These are phyloP conservation scores for Hyphopichia wangnamkhiaoensis DNA, from an alignment of 1,139 yeast species.

Conservation along the genomic window DNA sequence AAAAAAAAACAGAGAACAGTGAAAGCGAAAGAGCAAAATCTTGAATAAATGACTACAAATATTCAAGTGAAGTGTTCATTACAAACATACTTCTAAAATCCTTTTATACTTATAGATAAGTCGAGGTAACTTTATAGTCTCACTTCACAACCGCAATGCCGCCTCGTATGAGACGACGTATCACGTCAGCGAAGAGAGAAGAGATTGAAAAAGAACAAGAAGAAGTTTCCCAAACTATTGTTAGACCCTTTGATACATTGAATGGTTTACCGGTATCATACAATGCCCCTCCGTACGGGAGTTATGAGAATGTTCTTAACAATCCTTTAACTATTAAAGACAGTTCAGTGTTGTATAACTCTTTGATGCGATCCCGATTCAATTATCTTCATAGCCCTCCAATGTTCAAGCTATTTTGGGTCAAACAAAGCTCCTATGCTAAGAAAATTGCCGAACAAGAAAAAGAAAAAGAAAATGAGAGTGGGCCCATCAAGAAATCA, in stretches of 20 bases:
- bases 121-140: background rate
- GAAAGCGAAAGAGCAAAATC: background rate
- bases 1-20: background rate
- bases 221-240: conserved; percentile 42
- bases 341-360: conserved; percentile 68
- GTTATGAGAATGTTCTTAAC: conserved; percentile 50
- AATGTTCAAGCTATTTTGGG: conserved; percentile 81
- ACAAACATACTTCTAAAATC: background rate
- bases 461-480: conserved; percentile 16
- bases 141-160: conserved; percentile 23
- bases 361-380: conserved; percentile 72
- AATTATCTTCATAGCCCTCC: conserved; percentile 69
- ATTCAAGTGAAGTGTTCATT: no score
- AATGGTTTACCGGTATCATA: conserved; percentile 73
- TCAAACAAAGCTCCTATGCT: conserved; percentile 56
- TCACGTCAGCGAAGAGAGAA: conserved; percentile 48
- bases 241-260: conserved; percentile 66
- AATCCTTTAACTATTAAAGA: conserved; percentile 73
- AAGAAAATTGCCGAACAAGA: conserved; percentile 40
- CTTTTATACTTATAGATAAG: background rate
- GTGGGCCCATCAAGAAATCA: conserved; percentile 7
- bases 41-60: no score
- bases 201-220: conserved; percentile 51
- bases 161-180: conserved; percentile 48
- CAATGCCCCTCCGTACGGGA: conserved; percentile 59